Evolutionary conservation across 306 rosid genomes (phyloP), one percentile per base, ranked within the genome.

Genomic region (Cucurbita ficifolia): DNA sequence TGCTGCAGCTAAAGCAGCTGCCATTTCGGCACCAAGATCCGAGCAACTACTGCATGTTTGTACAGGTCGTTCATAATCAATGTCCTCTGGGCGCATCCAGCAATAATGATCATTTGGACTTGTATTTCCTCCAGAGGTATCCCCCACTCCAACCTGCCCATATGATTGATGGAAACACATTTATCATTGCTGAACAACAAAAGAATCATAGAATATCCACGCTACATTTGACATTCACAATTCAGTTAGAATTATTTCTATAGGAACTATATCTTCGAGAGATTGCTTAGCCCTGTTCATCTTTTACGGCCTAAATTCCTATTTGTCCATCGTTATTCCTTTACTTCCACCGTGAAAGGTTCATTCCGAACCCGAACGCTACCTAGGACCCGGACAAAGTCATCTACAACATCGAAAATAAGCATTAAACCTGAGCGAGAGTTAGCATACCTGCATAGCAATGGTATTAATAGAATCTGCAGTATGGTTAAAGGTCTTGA

Each of bases 31-130:
- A 6, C 88, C 97, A 70, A 95, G 99, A 81, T 95, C 99, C 0
- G 90, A 86, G 80, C 97, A 89, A 53, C 84, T 81, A 76, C 51
- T 19, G 46, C 96, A 89, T 16, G 83, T 81, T 5, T 58, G 21
- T 50, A 91, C 96, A n/a, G 97, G 97, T 33, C 99, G 87, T 0
- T 38, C 70, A 59, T 95, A 95, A 75, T 91, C 99, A 70, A 95
- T 95, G 74, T 95, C 96, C 87, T 95, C 99, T 0, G 99, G 99
- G 16, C 99, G 92, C 92, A 79, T 88, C 99, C 99, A 95, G 84
- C 99, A 95, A 83, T 89, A 95, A 79, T 95, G 99, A 77, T 95
- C 99, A 22, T 95, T 95, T 0, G 90, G 84, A 80, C 87, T 79
- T 8, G 91, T 85, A 58, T 81, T 85, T n/a, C 96, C 99, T 18